Percentiles rank a stretch among this genome's conserved stretches.
Conservation (phyloP, 805 yeast species). For the Wickerhamomyces pijperi region DNA sequence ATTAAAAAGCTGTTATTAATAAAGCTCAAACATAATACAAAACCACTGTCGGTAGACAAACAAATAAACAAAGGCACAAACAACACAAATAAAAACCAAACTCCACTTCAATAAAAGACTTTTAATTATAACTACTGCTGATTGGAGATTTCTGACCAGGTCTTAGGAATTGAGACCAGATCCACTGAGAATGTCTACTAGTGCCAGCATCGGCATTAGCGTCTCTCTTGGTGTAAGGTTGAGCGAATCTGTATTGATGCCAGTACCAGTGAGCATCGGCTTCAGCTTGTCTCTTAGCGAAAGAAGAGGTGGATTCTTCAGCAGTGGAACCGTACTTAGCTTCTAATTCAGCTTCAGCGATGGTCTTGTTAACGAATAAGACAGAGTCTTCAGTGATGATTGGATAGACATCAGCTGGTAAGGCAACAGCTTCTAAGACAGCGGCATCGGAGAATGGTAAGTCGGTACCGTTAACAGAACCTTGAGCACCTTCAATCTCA, state of each 20-base stretch:
- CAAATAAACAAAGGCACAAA: no score
- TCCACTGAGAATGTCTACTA: no score
- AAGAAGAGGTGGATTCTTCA: slow-evolving; percentile 1
- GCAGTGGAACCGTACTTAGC: slow-evolving; percentile 3
- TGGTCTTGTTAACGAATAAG: slow-evolving; percentile 17
- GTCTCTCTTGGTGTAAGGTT: slow-evolving; percentile 13
- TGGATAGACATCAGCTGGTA: slow-evolving; percentile 15
- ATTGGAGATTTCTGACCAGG: no score
- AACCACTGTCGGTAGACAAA: no score
- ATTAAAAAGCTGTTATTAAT: no score
- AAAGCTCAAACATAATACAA: no score
- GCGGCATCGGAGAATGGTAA: slow-evolving; percentile 19
- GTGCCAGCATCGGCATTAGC: no score
- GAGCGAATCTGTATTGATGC: slow-evolving; percentile 10
- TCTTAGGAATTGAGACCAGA: no score
- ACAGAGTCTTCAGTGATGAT: slow-evolving; percentile 15
- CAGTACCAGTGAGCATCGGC: slow-evolving; percentile 15
- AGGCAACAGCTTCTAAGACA: slow-evolving; percentile 16
- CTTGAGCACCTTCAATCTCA: not conserved
- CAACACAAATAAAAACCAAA: no score
- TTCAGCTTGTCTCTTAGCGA: slow-evolving; percentile 10
- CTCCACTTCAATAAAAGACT: no score
- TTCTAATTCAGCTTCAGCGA: slow-evolving; percentile 8
- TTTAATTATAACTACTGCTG: no score
- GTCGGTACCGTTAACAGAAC: slow-evolving; percentile 8